A percentile compares a stretch with the other conserved stretches of the same genome.
phyloP scores from a whole-genome alignment of 2,329 filamentous ascomycete species.

The Colletotrichum tropicale region DNA sequence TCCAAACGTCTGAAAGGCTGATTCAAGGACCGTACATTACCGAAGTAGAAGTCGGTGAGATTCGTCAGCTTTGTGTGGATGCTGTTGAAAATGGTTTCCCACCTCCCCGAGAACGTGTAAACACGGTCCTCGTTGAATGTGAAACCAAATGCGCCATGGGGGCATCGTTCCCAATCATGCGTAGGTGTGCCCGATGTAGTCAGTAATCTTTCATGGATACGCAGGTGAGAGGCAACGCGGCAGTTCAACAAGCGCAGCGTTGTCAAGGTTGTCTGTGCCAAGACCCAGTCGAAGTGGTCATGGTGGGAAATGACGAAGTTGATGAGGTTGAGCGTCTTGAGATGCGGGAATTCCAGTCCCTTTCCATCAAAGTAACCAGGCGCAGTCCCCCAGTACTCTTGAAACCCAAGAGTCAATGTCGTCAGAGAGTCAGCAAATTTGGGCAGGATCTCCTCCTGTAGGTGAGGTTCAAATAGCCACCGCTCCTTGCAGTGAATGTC shows the following conservation, averaged over 20 bases:
- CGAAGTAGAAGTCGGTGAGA: constrained; percentile 22
- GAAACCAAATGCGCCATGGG: background rate
- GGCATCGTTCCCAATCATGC: constrained; percentile 17
- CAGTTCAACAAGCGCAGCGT: constrained; percentile 15
- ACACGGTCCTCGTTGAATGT: background rate
- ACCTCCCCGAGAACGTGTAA: constrained; percentile 19
- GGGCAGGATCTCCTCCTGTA: constrained; percentile 18
- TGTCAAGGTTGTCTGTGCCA: constrained; percentile 9
- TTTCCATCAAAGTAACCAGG: constrained; percentile 24
- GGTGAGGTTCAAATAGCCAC: constrained; percentile 24
- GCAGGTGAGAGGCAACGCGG: constrained; percentile 14
- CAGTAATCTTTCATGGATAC: background rate
- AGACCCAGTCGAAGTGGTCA: constrained; percentile 29
- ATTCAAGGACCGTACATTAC: background rate
- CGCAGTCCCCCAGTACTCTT: constrained; percentile 21
- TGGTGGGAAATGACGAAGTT: constrained; percentile 18
- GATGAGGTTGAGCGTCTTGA: constrained; percentile 22
- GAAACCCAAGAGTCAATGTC: constrained; percentile 23
- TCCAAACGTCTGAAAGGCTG: background rate
- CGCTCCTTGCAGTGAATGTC: constrained; percentile 23
- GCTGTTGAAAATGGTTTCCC: constrained; percentile 24
- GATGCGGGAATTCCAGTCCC: constrained; percentile 21
- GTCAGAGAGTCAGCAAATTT: constrained; percentile 22
- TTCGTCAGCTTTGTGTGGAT: constrained; percentile 16
- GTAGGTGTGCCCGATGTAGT: background rate